Conservation (phyloP, 192 early-diverging fungal species). For the Umbelopsis ramanniana region DNA sequence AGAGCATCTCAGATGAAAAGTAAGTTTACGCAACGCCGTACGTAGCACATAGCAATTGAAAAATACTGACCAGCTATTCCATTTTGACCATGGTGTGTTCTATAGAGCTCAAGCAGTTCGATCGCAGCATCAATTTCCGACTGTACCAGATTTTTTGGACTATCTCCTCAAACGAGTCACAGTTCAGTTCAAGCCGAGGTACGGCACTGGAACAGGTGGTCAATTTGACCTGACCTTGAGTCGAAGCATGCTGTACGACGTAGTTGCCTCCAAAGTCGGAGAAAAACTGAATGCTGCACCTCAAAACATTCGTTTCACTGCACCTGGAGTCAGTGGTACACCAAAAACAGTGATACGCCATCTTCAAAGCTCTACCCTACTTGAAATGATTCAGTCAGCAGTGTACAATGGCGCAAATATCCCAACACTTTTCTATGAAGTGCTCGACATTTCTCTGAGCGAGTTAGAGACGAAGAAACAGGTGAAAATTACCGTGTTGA, state of each 20-base stretch:
- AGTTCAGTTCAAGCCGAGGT: conserved; percentile 73
- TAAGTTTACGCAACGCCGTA: conserved; percentile 25
- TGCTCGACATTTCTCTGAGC: conserved; percentile 75
- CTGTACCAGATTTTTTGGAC: conserved; percentile 79
- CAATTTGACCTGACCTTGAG: conserved; percentile 59
- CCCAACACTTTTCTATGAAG: conserved; percentile 77
- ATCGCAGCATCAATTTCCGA: conserved; percentile 43
- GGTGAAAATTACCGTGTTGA: conserved; percentile 72
- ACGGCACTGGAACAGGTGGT: conserved; percentile 38
- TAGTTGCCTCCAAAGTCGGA: conserved; percentile 68
- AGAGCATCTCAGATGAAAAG: conserved; percentile 53
- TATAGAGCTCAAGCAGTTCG: background rate
- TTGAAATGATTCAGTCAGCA: conserved; percentile 47
- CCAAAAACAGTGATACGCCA: conserved; percentile 29
- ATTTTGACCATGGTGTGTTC: background rate
- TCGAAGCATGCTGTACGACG: conserved; percentile 71
- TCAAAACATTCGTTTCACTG: conserved; percentile 75
- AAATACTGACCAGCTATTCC: background rate
- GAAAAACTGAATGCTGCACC: conserved; percentile 63
- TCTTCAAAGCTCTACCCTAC: background rate
- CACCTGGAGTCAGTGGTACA: conserved; percentile 33
- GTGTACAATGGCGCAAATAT: conserved; percentile 23
- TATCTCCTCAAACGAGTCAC: conserved; percentile 67
- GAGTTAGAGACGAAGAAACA: conserved; percentile 84
- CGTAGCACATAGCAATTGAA: background rate